Percentiles rank a stretch among this genome's conserved stretches.
phyloP scores from a whole-genome alignment of 441 rosid genomes.

The Brassica balearica region DNA sequence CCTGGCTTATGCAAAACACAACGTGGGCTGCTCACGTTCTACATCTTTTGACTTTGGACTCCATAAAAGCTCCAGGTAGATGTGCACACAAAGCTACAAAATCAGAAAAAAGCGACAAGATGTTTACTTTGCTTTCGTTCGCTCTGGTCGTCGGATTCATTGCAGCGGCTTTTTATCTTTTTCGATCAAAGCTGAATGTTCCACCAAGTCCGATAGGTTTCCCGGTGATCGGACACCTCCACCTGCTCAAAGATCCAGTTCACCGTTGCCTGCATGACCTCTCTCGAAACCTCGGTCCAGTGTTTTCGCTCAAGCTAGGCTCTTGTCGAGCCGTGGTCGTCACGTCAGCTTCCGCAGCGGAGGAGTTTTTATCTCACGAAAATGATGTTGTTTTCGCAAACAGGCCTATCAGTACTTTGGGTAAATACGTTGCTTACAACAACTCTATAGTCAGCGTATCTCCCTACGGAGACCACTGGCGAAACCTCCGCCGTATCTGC shows the following conservation, averaged over 20 bases:
- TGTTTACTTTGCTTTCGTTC: neutral
- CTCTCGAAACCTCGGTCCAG: slow-evolving; percentile 48
- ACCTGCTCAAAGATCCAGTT: slow-evolving; percentile 53
- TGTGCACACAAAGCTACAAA: neutral
- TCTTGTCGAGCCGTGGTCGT: slow-evolving; percentile 49
- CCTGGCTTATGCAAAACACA: too few species aligned
- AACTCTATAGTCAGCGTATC: slow-evolving; percentile 39
- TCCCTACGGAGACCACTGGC: slow-evolving; percentile 60
- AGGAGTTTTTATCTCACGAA: slow-evolving; percentile 51
- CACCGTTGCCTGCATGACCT: slow-evolving; percentile 47
- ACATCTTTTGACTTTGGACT: too few species aligned
- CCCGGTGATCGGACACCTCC: slow-evolving; percentile 67
- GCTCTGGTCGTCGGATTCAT: neutral
- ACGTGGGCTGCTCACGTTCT: too few species aligned
- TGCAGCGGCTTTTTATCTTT: neutral
- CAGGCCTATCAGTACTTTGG: slow-evolving; percentile 1
- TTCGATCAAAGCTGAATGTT: slow-evolving; percentile 14
- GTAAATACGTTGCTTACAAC: slow-evolving; percentile 34
- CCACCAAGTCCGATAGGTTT: slow-evolving; percentile 59
- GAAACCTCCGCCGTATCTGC: slow-evolving; percentile 57
- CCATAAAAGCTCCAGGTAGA: neutral
- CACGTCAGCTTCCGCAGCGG: slow-evolving; percentile 48
- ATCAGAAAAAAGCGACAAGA: neutral
- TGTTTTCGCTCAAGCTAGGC: slow-evolving; percentile 53
- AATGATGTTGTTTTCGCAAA: slow-evolving; percentile 33